phyloP scores from a whole-genome alignment of 352 stramenopile species.

The Pythium aristosporum region DNA sequence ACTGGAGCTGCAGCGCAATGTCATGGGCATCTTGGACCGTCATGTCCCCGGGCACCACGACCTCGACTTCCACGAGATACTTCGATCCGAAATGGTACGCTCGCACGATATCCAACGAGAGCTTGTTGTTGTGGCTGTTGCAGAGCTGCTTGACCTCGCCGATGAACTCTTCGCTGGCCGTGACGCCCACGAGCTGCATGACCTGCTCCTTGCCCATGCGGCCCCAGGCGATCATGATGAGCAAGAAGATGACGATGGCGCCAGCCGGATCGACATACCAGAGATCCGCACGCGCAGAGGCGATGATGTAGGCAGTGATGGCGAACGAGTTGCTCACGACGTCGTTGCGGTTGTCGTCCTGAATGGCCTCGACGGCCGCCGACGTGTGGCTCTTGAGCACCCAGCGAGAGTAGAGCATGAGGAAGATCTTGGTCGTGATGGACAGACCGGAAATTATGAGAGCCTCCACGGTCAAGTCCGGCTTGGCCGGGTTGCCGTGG shows the following conservation, averaged over 20 bases:
- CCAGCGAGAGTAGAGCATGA: conserved; percentile 67
- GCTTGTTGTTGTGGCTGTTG: conserved; percentile 54
- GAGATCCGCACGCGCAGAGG: conserved; percentile 38
- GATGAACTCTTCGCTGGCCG: conserved; percentile 86
- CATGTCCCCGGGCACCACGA: conserved; percentile 90
- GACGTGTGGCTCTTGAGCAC: conserved; percentile 55
- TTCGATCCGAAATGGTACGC: conserved; percentile 95
- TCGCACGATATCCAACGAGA: conserved; percentile 88
- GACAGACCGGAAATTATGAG: conserved; percentile 75
- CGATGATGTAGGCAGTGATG: conserved; percentile 67
- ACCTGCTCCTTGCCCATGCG: conserved; percentile 92
- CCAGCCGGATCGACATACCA: conserved; percentile 93
- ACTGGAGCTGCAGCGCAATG: conserved; percentile 93
- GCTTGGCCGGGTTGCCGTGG: conserved; percentile 64
- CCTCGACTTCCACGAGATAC: conserved; percentile 94
- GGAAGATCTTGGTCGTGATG: conserved; percentile 68
- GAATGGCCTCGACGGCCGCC: conserved; percentile 54
- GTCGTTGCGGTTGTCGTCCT: conserved; percentile 95
- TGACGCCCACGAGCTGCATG: conserved; percentile 68
- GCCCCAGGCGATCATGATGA: conserved; percentile 93
- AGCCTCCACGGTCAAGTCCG: conserved; percentile 82
- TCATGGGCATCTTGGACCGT: conserved; percentile 92
- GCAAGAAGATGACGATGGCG: conserved; percentile 92
- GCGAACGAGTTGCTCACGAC: conserved; percentile 90
- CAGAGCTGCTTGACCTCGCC: conserved; percentile 83